Evolutionary conservation across 2,329 filamentous ascomycete genomes (phyloP).

Genomic region (Paecilomyces variotii): DNA sequence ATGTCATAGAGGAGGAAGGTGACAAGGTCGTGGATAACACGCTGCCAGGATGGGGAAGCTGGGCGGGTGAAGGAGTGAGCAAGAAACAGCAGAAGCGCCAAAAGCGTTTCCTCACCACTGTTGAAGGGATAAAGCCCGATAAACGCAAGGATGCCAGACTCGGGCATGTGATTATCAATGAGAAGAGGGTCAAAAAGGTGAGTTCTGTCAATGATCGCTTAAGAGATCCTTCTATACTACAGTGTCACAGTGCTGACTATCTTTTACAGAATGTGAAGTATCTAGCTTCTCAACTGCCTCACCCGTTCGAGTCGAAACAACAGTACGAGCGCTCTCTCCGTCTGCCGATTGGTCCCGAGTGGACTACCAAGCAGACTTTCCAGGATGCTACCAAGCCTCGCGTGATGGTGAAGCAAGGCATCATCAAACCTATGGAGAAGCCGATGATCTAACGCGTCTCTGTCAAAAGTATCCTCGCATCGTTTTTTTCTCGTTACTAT

Average conservation of each 20-base stretch:
- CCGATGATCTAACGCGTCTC: conserved; percentile 45
- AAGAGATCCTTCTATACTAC: conserved; percentile 1
- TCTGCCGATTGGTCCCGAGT: conserved; percentile 84
- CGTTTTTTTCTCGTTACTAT: neutral
- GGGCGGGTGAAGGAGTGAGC: conserved; percentile 77
- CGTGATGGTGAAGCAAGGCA: conserved; percentile 81
- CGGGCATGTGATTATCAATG: conserved; percentile 80
- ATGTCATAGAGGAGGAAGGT: conserved; percentile 64
- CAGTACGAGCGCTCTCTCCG: conserved; percentile 88
- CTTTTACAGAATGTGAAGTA: conserved; percentile 67
- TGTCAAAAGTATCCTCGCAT: neutral
- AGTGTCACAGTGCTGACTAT: conserved; percentile 1
- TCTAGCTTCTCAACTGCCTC: conserved; percentile 72
- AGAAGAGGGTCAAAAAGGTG: conserved; percentile 84
- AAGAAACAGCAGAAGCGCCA: conserved; percentile 55
- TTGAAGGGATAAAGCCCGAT: conserved; percentile 64
- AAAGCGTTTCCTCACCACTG: conserved; percentile 43
- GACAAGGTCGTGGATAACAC: conserved; percentile 75
- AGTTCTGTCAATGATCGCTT: conserved; percentile 12
- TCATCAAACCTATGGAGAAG: conserved; percentile 80
- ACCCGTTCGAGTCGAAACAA: conserved; percentile 76
- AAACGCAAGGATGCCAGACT: conserved; percentile 76
- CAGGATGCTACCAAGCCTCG: conserved; percentile 83
- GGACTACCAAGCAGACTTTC: conserved; percentile 93
- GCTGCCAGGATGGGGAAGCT: conserved; percentile 90